These are phyloP conservation scores for Talaromyces liani DNA, from an alignment of 495 filamentous ascomycete species.

Conservation along the genomic window DNA sequence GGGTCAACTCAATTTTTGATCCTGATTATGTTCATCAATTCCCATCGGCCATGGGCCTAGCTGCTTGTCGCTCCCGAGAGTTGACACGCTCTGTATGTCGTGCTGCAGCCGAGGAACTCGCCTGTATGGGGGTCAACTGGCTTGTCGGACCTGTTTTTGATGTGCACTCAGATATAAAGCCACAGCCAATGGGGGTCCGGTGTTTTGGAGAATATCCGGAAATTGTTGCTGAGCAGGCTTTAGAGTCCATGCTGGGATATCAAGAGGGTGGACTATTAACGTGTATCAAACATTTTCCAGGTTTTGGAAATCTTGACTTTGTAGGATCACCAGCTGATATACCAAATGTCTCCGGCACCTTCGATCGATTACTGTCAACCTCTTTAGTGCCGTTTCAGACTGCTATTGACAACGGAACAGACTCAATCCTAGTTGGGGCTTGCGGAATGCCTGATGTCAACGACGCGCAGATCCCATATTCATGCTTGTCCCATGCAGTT, in stretches of 20 bases:
- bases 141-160: constrained; percentile 7
- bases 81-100: constrained; percentile 1
- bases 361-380: constrained; percentile 1
- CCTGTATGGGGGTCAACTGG: constrained; percentile 5
- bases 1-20: constrained; percentile 8
- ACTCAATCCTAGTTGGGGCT: constrained; percentile 5
- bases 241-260: constrained; percentile 9
- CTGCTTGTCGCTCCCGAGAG: constrained; percentile 5
- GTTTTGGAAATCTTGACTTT: constrained; percentile 6
- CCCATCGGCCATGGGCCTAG: constrained; percentile 8
- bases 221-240: constrained; percentile 1
- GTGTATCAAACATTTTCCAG: constrained; percentile 7
- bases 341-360: constrained; percentile 5
- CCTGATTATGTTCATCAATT: constrained; percentile 7
- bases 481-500: constrained; percentile 1
- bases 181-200: constrained; percentile 5
- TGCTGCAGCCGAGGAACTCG: constrained; percentile 1
- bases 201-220: constrained; percentile 7
- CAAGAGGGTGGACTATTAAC: background rate
- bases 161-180: constrained; percentile 4
- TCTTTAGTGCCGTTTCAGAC: constrained; percentile 4
- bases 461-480: background rate
- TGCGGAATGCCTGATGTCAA: constrained; percentile 6
- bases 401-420: constrained; percentile 2
- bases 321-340: constrained; percentile 6